Base-by-base conservation (phyloP, 768 basidiomycete genomes). In the Clitopilus hobsonii region DNA sequence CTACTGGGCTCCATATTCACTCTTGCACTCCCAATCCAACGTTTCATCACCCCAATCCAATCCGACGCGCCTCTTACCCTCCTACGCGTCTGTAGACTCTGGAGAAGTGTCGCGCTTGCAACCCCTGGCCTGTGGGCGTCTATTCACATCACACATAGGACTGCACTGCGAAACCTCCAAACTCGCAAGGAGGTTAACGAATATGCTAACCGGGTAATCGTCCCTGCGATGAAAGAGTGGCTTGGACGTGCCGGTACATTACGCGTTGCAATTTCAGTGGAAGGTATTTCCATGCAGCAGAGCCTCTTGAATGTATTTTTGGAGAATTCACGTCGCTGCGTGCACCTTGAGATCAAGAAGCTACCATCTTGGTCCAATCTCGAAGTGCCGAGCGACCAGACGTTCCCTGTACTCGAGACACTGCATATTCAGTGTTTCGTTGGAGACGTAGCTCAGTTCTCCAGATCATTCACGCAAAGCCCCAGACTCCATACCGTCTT, bases 181-280 rank as follows among this genome's bases (percentile, higher is more conserved):
- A n/a, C n/a, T n/a, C n/a, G n/a, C n/a, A 27, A 20, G 30, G 30
- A 32, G 27, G 30, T 28, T 22, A 28, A 24, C 14, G 49, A 54
- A 23, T 22, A 48, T 6, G 27, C 45, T 51, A 41, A 49, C n/a
- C 32, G 18, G 16, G 11, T 52, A 2, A 16, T 51, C 20, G 24
- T 53, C 7, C 48, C 49, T 18, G 23, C 11, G 16, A 48, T 55
- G 41, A 18, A 24, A 10, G 11, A 25, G 16, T 58, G 57, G 57
- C 50, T 58, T 23, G 41, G 38, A 7, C 57, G 57, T 27, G 38
- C 54, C 3, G 54, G 49, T 32, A 45, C 11, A 20, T 30, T 52
- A 30, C 57, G 53, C 3, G 38, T 58, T 25, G 54, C 49, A 49
- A 58, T 58, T 25, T 41, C 57, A 32, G 22, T 58, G 23, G 50